Evolutionary conservation across 441 rosid species (phyloP).

Genomic region (Kokia cookei): DNA sequence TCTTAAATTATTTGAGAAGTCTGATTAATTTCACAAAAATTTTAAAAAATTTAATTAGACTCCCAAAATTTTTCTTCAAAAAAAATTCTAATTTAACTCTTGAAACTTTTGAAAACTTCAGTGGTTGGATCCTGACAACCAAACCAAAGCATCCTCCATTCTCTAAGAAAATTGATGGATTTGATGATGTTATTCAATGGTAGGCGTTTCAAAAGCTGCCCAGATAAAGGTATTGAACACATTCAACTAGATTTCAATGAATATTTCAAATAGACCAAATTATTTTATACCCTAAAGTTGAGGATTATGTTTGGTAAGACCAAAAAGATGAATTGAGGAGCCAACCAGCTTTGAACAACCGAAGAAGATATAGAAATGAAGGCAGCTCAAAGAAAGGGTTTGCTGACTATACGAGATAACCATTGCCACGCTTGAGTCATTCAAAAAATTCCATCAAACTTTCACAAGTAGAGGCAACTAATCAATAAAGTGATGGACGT

Average conservation of each 20-base stretch:
- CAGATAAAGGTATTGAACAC: background rate
- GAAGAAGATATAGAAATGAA: background rate
- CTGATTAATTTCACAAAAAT: no score
- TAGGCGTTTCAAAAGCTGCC: background rate
- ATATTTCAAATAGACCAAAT: background rate
- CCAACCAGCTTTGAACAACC: conserved; percentile 1
- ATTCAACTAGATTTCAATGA: background rate
- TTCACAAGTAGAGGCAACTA: background rate
- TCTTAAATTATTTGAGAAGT: no score
- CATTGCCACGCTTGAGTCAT: background rate
- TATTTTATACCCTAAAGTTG: background rate
- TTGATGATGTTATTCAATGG: background rate
- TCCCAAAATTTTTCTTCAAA: no score
- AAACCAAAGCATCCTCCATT: background rate
- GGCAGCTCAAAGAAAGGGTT: background rate
- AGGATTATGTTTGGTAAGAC: background rate
- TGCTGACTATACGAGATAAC: background rate
- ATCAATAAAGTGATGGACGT: background rate
- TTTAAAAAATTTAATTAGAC: no score
- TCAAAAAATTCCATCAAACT: background rate
- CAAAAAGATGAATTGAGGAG: background rate
- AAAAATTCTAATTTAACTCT: no score
- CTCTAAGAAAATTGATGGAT: background rate
- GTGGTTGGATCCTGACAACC: no score
- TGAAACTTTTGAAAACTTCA: no score